Base-by-base conservation (phyloP, 805 yeast genomes). In the Crinitomyces ghanaensis region DNA sequence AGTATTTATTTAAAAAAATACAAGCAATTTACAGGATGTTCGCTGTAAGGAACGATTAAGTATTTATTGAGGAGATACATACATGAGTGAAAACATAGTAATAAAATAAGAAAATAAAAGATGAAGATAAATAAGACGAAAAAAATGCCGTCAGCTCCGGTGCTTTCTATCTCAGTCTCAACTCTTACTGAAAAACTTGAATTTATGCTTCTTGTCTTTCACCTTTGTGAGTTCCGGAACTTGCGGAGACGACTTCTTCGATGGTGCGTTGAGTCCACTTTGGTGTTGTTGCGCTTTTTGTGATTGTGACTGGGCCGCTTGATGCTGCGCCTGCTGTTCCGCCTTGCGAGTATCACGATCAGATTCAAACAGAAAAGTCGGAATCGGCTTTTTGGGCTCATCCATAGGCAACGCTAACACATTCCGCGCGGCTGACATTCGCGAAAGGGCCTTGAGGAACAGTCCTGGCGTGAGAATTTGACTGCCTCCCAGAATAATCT, bases 401-500 rank as follows among this genome's bases (percentile, higher is more conserved):
- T 59, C 62, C 14, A 33, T 45, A 5, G 51, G 51, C 9, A 61
- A 48, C 5, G 36, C 31, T 16, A 61, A 45, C 28, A 43, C 36
- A 18, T 46, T 45, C 9, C 64, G 44, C 3, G 52, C 46, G 4
- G 41, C 36, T 3, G 42, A 31, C 20, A 57, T 41, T 3, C 53
- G 38, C 8, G 47, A 36, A 32, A 62, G 34, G 13, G 51, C 44
- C 12, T 46, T 41, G 27, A 62, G 36, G 38, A 48, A 60, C 35
- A 40, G 42, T 2, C 35, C 33, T 2, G 68, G 63, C 5, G 60
- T 72, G 39, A 82, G 57, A 2, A 83, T 56, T 34, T 77, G 74
- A 51, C 81, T 93, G 9, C 86, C 74, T 0, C 97, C 97, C 37
- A 88, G 59, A 39, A 77, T 72, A 12, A 91, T 68, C 40, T 84